These are phyloP conservation scores for Boletus pseudo-olivaceus DNA, from an alignment of 768 basidiomycete genomes.

Conservation along the genomic window DNA sequence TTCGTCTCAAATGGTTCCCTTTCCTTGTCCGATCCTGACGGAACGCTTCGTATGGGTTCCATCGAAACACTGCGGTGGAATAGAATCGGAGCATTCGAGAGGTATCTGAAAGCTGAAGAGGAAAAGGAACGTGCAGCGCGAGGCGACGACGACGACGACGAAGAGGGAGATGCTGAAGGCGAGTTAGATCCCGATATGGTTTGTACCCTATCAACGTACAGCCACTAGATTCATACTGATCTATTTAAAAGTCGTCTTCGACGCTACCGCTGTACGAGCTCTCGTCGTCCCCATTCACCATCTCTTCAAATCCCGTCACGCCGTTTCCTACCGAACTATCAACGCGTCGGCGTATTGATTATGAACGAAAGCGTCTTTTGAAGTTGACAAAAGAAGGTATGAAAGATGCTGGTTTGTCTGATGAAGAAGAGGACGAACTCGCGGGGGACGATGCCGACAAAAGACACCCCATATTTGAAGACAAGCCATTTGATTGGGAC, in stretches of 20 bases:
- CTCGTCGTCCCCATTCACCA: constrained; percentile 22
- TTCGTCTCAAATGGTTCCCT: constrained; percentile 49
- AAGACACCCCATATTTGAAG: constrained; percentile 23
- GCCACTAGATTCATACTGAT: not conserved
- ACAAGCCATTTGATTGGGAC: constrained; percentile 32
- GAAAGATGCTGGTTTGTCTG: constrained; percentile 24
- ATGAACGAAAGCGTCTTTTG: constrained; percentile 27
- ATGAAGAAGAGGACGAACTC: constrained; percentile 26
- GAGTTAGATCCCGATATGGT: constrained; percentile 30
- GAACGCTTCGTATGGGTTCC: constrained; percentile 20
- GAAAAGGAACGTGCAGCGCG: constrained; percentile 24
- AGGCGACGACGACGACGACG: constrained; percentile 15
- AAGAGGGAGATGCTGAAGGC: constrained; percentile 23
- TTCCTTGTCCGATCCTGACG: constrained; percentile 23
- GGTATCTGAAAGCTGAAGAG: constrained; percentile 24
- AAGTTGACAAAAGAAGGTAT: constrained; percentile 29
- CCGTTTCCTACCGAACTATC: constrained; percentile 28
- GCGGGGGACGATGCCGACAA: not conserved
- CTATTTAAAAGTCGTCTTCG: constrained; percentile 21
- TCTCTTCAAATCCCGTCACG: constrained; percentile 30
- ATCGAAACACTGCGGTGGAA: constrained; percentile 31
- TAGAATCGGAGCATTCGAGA: constrained; percentile 26
- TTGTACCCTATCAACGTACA: not conserved
- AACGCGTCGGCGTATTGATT: constrained; percentile 29
- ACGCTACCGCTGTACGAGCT: constrained; percentile 27